Evolutionary conservation across 306 rosid species (phyloP), one percentile per base, ranked within the genome.

Genomic region (Cucumis melo): DNA sequence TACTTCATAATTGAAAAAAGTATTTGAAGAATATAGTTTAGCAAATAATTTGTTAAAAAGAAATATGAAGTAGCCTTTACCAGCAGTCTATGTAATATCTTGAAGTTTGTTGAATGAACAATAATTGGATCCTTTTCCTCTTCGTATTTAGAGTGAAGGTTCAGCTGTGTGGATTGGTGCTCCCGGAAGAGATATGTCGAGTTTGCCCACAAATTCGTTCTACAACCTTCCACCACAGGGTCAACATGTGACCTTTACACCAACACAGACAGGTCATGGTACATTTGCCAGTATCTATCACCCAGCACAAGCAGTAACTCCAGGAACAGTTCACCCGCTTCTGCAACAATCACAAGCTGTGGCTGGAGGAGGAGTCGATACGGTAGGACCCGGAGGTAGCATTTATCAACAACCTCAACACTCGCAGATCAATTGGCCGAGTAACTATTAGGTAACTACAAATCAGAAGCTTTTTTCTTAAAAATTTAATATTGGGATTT

Each of bases 321-420:
- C 93, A n/a, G 81, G 93, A 62, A 11, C 89, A 17, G 88, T 94
- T 80, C 99, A 94, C 86, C 96, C 99, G 5, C 88, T 94, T 84
- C 84, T 94, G 76, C 99, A 91, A 81, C 98, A 94, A 87, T 83
- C 98, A 42, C 99, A 92, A 82, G 80, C 98, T 70, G 87, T 94
- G 89, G 93, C 93, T 20, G 99, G 96, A 84, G 88, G 89, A 60
- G 96, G 89, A 65, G 96, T 90, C 71, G 99, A 94, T 83, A 88
- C 92, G 91, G 96, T 83, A 68, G 99, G 99, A 83, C 93, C 92
- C 0, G 97, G 97, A 62, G 97, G 97, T 10, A 84, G 81, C 79
- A 93, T 90, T 83, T 94, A 94, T 83, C 99, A 91, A 81, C 95
- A 89, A 78, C 87, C 95, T 78, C 99, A 94, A 83, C 97, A 94